Conservation (phyloP, 306 rosid species). For the Cucumis sativus region Cucumber_9930_V3 NC_026655.2:7223501-7224000, state of each 20-base stretch:
- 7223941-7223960: neutral
- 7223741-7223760: constrained; percentile 26
- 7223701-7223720: neutral
- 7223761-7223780: neutral
- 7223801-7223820: constrained; percentile 7
- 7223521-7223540: constrained; percentile 17
- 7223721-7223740: constrained; percentile 9
- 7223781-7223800: constrained; percentile 35
- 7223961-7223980: neutral
- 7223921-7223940: neutral
- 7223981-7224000: neutral
- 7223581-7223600: constrained; percentile 3
- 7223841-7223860: neutral
- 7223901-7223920: neutral
- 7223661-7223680: constrained; percentile 19
- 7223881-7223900: neutral
- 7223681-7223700: constrained; percentile 1
- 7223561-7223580: constrained; percentile 8
- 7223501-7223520: neutral
- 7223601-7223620: constrained; percentile 9
- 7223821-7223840: constrained; percentile 7
- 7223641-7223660: constrained; percentile 13
- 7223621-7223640: constrained; percentile 7
- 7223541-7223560: neutral
- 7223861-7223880: neutral